These are phyloP conservation scores for Phlebiopsis gigantea DNA, from an alignment of 768 basidiomycete genomes.

Conservation along the genomic window DNA sequence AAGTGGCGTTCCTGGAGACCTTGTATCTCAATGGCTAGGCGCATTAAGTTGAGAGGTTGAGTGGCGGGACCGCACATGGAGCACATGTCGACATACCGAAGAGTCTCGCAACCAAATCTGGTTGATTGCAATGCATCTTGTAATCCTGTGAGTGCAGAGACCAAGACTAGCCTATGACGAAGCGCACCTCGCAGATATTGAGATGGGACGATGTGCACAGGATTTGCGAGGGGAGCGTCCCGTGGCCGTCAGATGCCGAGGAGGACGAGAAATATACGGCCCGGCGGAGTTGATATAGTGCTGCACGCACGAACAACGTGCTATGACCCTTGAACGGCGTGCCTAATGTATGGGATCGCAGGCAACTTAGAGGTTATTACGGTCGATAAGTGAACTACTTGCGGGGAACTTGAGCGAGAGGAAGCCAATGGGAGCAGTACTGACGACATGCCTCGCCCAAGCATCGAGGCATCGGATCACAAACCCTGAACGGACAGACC, in stretches of 20 bases:
- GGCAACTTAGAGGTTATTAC: neutral
- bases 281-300: neutral
- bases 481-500: too few relatives aligned
- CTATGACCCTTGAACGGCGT: neutral
- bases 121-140: neutral
- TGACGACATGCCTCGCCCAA: neutral
- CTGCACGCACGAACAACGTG: neutral
- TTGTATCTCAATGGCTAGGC: neutral
- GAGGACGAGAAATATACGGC: neutral
- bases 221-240: neutral
- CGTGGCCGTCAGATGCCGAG: neutral
- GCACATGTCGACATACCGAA: neutral
- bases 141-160: neutral
- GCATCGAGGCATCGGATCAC: neutral
- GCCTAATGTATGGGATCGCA: neutral
- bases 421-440: neutral
- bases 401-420: neutral
- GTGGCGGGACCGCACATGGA: neutral
- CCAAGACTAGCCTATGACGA: neutral
- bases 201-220: neutral
- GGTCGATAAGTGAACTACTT: neutral
- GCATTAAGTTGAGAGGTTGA: neutral
- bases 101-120: neutral
- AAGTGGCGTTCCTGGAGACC: constrained; percentile 3
- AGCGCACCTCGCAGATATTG: neutral